Conservation (phyloP, 2,329 filamentous ascomycete genomes). For the Neofusicoccum sp. region DNA sequence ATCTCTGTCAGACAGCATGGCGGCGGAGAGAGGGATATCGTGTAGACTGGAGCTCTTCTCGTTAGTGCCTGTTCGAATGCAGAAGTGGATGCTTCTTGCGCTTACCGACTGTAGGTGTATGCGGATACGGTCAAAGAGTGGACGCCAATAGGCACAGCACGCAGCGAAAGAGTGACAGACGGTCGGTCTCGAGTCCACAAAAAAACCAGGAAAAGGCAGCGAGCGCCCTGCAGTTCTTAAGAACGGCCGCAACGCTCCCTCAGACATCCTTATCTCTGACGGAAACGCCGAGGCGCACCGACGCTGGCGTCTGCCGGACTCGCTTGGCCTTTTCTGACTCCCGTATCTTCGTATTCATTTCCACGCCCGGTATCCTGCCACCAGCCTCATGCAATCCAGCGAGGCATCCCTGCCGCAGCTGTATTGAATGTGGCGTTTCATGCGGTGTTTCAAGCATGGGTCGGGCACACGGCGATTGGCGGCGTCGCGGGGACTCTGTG, state of each 20-base stretch:
- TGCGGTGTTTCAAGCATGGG: no score
- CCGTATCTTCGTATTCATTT: conserved; percentile 18
- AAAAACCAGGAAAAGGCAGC: no score
- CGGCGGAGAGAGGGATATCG: not conserved
- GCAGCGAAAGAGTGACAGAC: not conserved
- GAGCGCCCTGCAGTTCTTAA: no score
- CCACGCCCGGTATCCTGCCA: not conserved
- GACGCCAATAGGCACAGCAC: conserved; percentile 1
- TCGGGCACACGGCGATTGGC: no score
- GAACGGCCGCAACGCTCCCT: no score
- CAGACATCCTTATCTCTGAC: not conserved
- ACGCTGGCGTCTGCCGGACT: not conserved
- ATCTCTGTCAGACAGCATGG: not conserved
- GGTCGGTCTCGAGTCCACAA: no score
- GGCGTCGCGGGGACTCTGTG: no score
- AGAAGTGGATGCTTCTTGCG: not conserved
- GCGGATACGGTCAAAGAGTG: not conserved
- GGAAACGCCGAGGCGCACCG: not conserved
- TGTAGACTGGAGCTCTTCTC: not conserved
- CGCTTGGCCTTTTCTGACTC: not conserved
- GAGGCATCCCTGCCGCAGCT: no score
- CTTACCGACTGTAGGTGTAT: not conserved
- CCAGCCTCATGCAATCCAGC: no score
- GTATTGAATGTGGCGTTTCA: no score
- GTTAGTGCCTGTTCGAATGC: not conserved